These are phyloP conservation scores for Skeletonema costatum DNA, from an alignment of 108 stramenopile species.

Conservation along the genomic window DNA sequence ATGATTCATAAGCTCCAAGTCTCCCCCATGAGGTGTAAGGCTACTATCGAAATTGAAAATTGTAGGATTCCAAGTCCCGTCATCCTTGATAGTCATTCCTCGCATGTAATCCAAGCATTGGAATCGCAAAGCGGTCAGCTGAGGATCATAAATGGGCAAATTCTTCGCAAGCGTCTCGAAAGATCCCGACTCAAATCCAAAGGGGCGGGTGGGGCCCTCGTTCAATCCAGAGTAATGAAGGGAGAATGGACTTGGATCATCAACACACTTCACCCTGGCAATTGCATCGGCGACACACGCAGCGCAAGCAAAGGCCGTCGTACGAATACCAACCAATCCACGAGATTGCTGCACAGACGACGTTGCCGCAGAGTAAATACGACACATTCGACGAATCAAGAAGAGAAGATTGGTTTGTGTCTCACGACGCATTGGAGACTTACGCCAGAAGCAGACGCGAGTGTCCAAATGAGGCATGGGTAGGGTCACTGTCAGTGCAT, in stretches of 20 bases:
- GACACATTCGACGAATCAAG: conserved; percentile 86
- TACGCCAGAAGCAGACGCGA: conserved; percentile 94
- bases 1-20: conserved; percentile 81
- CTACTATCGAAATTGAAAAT: conserved; percentile 90
- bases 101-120: conserved; percentile 96
- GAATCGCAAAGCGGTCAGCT: conserved; percentile 81
- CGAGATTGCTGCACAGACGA: conserved; percentile 94
- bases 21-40: conserved; percentile 76
- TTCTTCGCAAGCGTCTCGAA: conserved; percentile 94
- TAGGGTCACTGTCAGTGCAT: conserved; percentile 92
- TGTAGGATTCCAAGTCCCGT: conserved; percentile 74
- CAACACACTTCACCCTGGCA: conserved; percentile 90
- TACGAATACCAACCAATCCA: conserved; percentile 96
- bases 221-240: conserved; percentile 96
- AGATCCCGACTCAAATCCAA: conserved; percentile 94
- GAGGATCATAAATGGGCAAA: conserved; percentile 93
- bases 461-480: conserved; percentile 93
- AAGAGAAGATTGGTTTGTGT: conserved; percentile 88
- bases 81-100: conserved; percentile 65
- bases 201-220: conserved; percentile 94
- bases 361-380: conserved; percentile 91
- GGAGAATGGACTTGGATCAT: conserved; percentile 94
- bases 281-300: conserved; percentile 97
- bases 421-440: conserved; percentile 88
- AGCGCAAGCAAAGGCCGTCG: conserved; percentile 93